These are phyloP conservation scores for Seiridium unicorne DNA, from an alignment of 2,329 filamentous ascomycete genomes.

Conservation along the genomic window DNA sequence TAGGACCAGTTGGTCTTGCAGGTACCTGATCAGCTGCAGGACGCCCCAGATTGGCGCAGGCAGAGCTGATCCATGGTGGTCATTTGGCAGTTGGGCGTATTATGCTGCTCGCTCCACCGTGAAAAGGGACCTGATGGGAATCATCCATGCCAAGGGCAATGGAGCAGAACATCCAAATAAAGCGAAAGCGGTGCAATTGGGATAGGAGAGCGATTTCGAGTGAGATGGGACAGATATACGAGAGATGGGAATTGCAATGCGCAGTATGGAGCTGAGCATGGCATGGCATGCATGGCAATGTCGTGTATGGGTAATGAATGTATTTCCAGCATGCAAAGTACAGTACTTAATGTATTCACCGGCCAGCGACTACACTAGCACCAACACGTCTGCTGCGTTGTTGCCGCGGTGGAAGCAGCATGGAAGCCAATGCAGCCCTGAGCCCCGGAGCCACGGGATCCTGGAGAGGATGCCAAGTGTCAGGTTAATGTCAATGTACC, in stretches of 20 bases:
- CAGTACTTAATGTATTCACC: no score
- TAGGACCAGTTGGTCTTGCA: slow-evolving; percentile 1
- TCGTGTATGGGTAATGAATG: no score
- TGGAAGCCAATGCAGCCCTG: no score
- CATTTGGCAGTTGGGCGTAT: not conserved
- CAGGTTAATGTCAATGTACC: not conserved
- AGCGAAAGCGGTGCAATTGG: not conserved
- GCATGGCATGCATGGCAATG: no score
- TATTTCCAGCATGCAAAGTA: no score
- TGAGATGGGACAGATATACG: not conserved
- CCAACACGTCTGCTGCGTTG: no score
- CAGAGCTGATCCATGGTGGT: slow-evolving; percentile 1
- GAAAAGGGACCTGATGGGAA: not conserved
- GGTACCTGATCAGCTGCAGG: slow-evolving; percentile 4
- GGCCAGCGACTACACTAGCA: no score
- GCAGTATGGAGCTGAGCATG: no score
- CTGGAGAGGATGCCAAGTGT: no score
- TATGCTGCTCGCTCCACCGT: not conserved
- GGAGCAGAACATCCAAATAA: slow-evolving; percentile 1
- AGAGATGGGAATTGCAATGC: no score
- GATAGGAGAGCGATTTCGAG: not conserved
- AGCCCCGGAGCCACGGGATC: no score
- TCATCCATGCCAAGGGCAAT: slow-evolving; percentile 1
- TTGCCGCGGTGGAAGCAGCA: no score
- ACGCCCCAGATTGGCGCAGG: slow-evolving; percentile 2